phyloP scores from a whole-genome alignment of 306 rosid species.

The Phaseolus lunatus region DNA sequence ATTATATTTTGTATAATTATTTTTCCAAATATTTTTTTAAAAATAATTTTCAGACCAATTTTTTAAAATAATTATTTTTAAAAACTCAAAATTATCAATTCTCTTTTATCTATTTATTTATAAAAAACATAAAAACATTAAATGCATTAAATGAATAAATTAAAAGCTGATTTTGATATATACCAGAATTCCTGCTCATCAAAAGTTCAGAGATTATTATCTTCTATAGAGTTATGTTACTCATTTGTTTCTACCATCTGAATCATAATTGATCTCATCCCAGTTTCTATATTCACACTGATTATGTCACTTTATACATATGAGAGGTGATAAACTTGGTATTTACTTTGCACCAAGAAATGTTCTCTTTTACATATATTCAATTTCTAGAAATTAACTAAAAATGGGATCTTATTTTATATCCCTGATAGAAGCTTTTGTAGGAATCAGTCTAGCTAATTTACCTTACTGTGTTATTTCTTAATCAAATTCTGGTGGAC shows the following conservation, averaged over 20 bases:
- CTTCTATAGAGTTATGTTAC: background rate
- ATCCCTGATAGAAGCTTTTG: constrained; percentile 15
- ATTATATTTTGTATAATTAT: too few relatives aligned
- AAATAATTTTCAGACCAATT: too few relatives aligned
- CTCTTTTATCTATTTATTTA: too few relatives aligned
- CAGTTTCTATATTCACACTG: background rate
- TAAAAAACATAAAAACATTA: too few relatives aligned
- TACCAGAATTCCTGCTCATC: background rate
- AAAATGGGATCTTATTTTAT: background rate
- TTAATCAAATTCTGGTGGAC: constrained; percentile 49
- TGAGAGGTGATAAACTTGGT: background rate
- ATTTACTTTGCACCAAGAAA: background rate
- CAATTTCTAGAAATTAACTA: constrained; percentile 20
- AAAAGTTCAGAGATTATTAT: background rate
- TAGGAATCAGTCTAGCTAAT: background rate
- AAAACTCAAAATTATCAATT: too few relatives aligned
- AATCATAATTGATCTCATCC: background rate
- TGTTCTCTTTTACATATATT: background rate
- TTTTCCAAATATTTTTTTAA: too few relatives aligned
- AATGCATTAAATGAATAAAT: background rate
- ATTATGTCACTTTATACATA: background rate
- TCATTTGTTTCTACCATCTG: background rate
- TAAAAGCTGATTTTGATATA: background rate
- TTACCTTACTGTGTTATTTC: background rate
- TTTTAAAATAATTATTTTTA: too few relatives aligned